phyloP scores from a whole-genome alignment of 163 green algal species.

The Smithsoniella earleae region DNA sequence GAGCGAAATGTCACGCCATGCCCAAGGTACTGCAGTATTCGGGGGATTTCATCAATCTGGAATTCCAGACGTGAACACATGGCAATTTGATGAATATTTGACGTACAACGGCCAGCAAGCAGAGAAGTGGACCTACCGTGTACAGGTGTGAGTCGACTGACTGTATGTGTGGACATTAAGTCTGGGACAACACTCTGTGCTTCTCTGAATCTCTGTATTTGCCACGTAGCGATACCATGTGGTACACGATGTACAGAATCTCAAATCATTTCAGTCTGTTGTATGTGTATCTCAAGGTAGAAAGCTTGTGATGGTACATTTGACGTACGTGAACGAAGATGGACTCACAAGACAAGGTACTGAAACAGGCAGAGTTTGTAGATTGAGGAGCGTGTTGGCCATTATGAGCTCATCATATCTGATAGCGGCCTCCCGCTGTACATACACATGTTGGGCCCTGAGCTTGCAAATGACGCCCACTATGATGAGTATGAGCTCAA shows the following conservation, averaged over 20 bases:
- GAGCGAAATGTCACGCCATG: background rate
- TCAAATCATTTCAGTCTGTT: background rate
- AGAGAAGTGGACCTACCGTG: conserved; percentile 22
- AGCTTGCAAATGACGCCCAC: conserved; percentile 32
- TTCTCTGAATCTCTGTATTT: no score
- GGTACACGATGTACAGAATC: background rate
- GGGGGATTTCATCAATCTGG: background rate
- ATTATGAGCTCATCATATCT: conserved; percentile 24
- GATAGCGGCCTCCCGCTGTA: conserved; percentile 8
- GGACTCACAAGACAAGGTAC: background rate
- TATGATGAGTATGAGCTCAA: conserved; percentile 35
- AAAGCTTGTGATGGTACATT: background rate
- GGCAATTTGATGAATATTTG: background rate
- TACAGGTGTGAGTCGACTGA: background rate
- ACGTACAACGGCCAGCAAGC: background rate
- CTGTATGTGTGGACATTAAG: background rate
- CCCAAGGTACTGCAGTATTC: background rate
- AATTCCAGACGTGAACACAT: background rate
- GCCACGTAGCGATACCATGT: background rate
- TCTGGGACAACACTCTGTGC: no score
- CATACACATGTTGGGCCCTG: conserved; percentile 27
- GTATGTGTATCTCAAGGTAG: background rate
- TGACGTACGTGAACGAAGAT: background rate
- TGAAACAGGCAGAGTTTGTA: background rate
- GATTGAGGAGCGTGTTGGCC: conserved; percentile 13